Evolutionary conservation across 768 basidiomycete genomes (phyloP).

Genomic region (Tylopilus plumbeoviolaceoides): DNA sequence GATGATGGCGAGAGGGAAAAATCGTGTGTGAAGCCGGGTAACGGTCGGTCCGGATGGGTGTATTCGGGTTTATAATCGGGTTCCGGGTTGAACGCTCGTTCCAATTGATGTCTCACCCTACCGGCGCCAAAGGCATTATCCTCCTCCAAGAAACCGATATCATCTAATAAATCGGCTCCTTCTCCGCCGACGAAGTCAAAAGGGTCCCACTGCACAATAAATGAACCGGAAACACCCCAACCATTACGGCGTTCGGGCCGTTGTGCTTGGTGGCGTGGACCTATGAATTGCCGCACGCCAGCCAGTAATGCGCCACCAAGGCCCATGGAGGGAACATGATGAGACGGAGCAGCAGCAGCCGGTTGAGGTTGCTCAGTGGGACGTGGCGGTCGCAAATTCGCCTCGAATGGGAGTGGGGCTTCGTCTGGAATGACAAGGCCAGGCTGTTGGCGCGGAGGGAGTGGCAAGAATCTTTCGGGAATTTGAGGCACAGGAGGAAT

Average conservation of each 20-base stretch:
- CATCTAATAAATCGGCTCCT: conserved; percentile 16
- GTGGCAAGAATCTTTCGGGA: conserved; percentile 38
- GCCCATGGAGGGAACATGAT: conserved; percentile 56
- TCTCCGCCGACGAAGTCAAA: conserved; percentile 16
- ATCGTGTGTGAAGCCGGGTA: conserved; percentile 65
- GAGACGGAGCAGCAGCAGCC: conserved; percentile 46
- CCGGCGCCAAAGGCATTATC: conserved; percentile 6
- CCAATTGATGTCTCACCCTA: conserved; percentile 19
- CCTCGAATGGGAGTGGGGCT: conserved; percentile 52
- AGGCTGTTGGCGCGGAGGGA: conserved; percentile 33
- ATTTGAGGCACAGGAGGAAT: conserved; percentile 57
- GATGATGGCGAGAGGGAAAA: conserved; percentile 44
- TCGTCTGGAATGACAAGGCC: conserved; percentile 49
- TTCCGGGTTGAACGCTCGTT: conserved; percentile 25
- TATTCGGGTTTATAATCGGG: conserved; percentile 53
- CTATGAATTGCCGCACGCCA: conserved; percentile 29
- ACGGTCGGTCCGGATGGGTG: conserved; percentile 56
- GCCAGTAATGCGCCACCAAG: conserved; percentile 63
- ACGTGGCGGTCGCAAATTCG: conserved; percentile 20
- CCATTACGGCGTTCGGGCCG: conserved; percentile 12
- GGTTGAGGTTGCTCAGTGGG: conserved; percentile 24
- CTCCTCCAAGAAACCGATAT: conserved; percentile 9
- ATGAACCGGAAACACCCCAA: conserved; percentile 25
- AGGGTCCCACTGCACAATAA: conserved; percentile 30
- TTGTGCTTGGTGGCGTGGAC: conserved; percentile 9